These are phyloP conservation scores for Aspergillus uvarum DNA, from an alignment of 2,329 filamentous ascomycete genomes.

Conservation along the genomic window DNA sequence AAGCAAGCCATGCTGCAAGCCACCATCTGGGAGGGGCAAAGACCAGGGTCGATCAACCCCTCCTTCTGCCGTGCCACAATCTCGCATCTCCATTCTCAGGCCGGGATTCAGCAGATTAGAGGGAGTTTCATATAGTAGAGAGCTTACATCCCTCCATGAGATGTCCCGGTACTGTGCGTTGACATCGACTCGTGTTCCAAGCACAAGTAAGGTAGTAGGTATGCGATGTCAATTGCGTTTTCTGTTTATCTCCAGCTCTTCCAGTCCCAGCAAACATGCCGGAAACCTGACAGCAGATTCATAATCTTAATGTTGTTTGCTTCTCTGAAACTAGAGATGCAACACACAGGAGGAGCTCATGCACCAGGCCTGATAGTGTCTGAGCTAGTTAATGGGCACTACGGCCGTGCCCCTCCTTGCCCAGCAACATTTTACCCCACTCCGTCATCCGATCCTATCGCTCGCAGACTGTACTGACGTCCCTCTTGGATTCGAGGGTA, in stretches of 20 bases:
- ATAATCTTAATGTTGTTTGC: conserved; percentile 7
- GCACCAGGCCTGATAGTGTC: not conserved
- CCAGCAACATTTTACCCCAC: not conserved
- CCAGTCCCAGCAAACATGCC: no score
- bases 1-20: not conserved
- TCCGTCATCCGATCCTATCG: not conserved
- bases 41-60: conserved; percentile 17
- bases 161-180: not conserved
- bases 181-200: not conserved
- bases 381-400: not conserved
- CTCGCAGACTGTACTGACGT: not conserved
- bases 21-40: not conserved
- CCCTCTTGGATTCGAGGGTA: no score
- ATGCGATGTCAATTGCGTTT: not conserved
- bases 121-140: not conserved
- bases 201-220: no score
- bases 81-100: not conserved
- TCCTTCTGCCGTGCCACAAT: conserved; percentile 3
- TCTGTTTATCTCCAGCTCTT: conserved; percentile 1
- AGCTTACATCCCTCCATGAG: not conserved
- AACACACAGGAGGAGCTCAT: no score
- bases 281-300: not conserved
- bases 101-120: not conserved
- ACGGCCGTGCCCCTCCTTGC: not conserved
- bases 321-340: not conserved